These are phyloP conservation scores for Pythium aphanidermatum DNA, from an alignment of 352 stramenopile genomes.

Conservation along the genomic window DNA sequence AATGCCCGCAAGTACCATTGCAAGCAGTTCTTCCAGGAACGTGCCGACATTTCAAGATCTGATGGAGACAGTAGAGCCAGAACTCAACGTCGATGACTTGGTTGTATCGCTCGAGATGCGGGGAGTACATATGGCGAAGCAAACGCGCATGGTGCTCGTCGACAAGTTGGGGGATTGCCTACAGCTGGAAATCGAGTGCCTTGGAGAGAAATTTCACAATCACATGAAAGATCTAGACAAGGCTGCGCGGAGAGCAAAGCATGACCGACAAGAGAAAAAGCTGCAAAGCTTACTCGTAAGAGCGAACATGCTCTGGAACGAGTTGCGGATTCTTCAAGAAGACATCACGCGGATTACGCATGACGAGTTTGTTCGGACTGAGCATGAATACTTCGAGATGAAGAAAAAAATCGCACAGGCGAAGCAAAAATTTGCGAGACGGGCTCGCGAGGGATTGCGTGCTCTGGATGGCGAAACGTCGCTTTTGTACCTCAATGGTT, in stretches of 20 bases:
- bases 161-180: constrained; percentile 52
- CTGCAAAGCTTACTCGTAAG: constrained; percentile 29
- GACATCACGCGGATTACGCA: constrained; percentile 33
- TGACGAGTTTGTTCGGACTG: constrained; percentile 28
- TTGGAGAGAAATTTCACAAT: constrained; percentile 50
- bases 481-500: constrained; percentile 36
- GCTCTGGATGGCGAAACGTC: too few species aligned
- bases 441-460: constrained; percentile 48
- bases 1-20: background rate
- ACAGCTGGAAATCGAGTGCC: constrained; percentile 58
- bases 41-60: constrained; percentile 28
- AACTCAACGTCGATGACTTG: constrained; percentile 60
- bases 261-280: constrained; percentile 39
- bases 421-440: constrained; percentile 55
- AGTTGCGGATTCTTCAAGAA: constrained; percentile 36
- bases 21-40: background rate
- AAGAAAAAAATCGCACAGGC: constrained; percentile 42
- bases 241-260: constrained; percentile 34
- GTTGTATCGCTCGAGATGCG: constrained; percentile 54
- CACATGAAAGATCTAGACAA: constrained; percentile 71
- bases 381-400: constrained; percentile 54
- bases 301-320: constrained; percentile 40
- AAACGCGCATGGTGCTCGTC: constrained; percentile 48
- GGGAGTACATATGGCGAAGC: constrained; percentile 50
- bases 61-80: constrained; percentile 55